These are phyloP conservation scores for Corylus americana DNA, from an alignment of 306 rosid species.

Conservation along the genomic window DNA sequence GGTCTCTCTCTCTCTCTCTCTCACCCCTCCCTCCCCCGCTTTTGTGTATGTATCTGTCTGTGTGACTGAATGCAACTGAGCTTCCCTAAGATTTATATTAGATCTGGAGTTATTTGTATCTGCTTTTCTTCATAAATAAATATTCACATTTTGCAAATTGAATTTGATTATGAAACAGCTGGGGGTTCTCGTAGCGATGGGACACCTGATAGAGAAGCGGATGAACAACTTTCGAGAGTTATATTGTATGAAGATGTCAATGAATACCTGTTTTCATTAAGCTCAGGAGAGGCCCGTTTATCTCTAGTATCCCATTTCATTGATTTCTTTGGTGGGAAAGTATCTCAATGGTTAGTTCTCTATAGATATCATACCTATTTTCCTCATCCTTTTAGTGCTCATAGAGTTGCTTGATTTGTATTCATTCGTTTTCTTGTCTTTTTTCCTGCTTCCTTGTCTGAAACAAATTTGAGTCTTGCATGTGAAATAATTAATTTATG, in stretches of 20 bases:
- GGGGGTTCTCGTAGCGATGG: slow-evolving; percentile 34
- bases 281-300: slow-evolving; percentile 71
- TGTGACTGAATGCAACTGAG: slow-evolving; percentile 10
- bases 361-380: slow-evolving; percentile 6
- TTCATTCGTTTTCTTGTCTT: no score
- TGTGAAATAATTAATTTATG: not conserved
- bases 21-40: not conserved
- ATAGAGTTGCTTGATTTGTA: no score
- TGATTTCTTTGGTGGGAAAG: slow-evolving; percentile 84
- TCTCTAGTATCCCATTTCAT: slow-evolving; percentile 69
- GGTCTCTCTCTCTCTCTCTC: slow-evolving; percentile 38
- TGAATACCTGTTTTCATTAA: slow-evolving; percentile 78
- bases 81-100: slow-evolving; percentile 13
- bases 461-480: not conserved
- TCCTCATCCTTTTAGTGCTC: not conserved
- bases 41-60: not conserved
- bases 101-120: slow-evolving; percentile 10
- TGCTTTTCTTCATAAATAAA: slow-evolving; percentile 17
- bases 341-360: slow-evolving; percentile 67
- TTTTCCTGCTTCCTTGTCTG: no score
- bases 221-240: slow-evolving; percentile 69
- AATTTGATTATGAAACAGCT: slow-evolving; percentile 48
- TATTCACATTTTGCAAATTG: slow-evolving; percentile 18
- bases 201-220: slow-evolving; percentile 53
- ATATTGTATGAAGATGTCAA: slow-evolving; percentile 82